Conservation (phyloP, 2,329 filamentous ascomycete species). For the Lachnellula arida region DNA sequence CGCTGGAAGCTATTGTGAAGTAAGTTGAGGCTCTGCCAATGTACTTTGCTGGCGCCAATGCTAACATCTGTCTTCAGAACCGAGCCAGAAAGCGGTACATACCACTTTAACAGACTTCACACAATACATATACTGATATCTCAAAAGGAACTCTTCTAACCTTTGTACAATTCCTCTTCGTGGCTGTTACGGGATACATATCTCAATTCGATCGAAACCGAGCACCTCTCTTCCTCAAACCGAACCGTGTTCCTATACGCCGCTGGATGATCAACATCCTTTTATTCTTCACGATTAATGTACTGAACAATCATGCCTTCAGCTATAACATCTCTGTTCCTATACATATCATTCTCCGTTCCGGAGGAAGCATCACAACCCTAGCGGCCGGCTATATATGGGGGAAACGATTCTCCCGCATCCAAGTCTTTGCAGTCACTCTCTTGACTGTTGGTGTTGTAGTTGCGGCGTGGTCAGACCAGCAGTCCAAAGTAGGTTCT, state of each 20-base stretch:
- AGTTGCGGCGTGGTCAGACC: conserved; percentile 84
- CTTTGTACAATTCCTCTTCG: conserved; percentile 84
- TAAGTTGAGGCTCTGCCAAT: conserved; percentile 42
- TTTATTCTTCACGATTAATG: conserved; percentile 89
- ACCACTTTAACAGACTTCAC: not conserved
- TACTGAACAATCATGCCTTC: conserved; percentile 97
- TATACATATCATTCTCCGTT: conserved; percentile 92
- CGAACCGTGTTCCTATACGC: conserved; percentile 73
- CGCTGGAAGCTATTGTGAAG: conserved; percentile 92
- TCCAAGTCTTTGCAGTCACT: conserved; percentile 77
- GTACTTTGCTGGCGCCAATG: conserved; percentile 17
- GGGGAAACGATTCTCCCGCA: conserved; percentile 75
- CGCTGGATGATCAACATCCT: conserved; percentile 87
- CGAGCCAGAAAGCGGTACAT: conserved; percentile 74
- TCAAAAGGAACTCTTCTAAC: conserved; percentile 71
- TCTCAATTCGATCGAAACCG: conserved; percentile 66
- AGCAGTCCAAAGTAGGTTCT: conserved; percentile 66
- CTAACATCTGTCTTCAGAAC: conserved; percentile 47
- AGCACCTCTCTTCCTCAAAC: conserved; percentile 67
- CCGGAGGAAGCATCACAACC: conserved; percentile 91
- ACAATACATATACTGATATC: conserved; percentile 14
- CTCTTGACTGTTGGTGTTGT: conserved; percentile 84
- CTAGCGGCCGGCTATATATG: conserved; percentile 85
- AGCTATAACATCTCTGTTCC: conserved; percentile 95
- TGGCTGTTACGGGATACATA: conserved; percentile 71